Conservation (phyloP, 2,329 filamentous ascomycete species). For the Periconia digitata region DNA sequence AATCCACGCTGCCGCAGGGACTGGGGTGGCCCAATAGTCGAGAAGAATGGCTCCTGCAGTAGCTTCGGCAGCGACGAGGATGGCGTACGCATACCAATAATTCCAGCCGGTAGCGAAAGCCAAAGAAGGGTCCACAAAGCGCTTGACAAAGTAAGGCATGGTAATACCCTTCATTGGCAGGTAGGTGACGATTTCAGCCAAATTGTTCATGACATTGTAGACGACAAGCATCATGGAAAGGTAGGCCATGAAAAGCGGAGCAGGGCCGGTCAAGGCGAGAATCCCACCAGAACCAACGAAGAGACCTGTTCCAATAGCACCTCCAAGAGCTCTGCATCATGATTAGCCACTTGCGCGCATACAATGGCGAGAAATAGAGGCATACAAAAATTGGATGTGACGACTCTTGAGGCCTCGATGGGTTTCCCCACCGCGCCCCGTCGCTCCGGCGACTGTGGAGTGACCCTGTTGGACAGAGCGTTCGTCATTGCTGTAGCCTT, state of each 20-base stretch:
- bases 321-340: slow-evolving; percentile 59
- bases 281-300: slow-evolving; percentile 41
- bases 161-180: slow-evolving; percentile 44
- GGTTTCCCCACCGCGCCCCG: slow-evolving; percentile 34
- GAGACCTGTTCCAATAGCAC: slow-evolving; percentile 52
- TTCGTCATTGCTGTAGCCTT: slow-evolving; percentile 23
- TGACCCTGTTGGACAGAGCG: slow-evolving; percentile 28
- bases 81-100: slow-evolving; percentile 40
- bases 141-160: slow-evolving; percentile 42
- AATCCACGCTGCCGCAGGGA: slow-evolving; percentile 39
- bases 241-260: slow-evolving; percentile 41
- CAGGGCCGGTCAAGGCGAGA: slow-evolving; percentile 35
- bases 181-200: slow-evolving; percentile 45
- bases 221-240: slow-evolving; percentile 42
- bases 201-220: slow-evolving; percentile 44
- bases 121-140: slow-evolving; percentile 51
- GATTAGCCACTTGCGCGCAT: slow-evolving; percentile 28
- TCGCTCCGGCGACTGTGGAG: slow-evolving; percentile 29
- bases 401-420: slow-evolving; percentile 41
- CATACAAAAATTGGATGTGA: slow-evolving; percentile 42
- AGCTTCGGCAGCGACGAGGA: slow-evolving; percentile 39
- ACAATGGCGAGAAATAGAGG: not conserved
- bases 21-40: slow-evolving; percentile 38
- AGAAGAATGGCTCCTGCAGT: slow-evolving; percentile 36
- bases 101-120: slow-evolving; percentile 40